Evolutionary conservation across 345 rosid species (phyloP), one percentile per base, ranked within the genome.

Genomic region (Corchorus olitorius): DNA sequence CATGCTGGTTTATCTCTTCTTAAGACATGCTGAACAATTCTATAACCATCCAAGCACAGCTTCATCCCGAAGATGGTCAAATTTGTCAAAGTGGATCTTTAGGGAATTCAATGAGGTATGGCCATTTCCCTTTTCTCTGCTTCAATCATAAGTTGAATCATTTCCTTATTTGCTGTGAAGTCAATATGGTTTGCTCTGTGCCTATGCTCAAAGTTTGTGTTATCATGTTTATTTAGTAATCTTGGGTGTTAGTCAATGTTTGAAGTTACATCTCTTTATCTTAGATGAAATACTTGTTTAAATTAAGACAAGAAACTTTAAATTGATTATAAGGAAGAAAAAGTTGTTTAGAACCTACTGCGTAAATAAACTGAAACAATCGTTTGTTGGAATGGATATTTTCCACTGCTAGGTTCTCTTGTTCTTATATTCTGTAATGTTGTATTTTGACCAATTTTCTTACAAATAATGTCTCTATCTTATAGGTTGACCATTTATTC

Each of bases 21-120:
- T 97, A 75, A 88, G 94, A 86, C 99, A 97, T 75, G 99, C 98
- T 73, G 99, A 94, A 79, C 98, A 97, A 78, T 92, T 97, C 73
- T 97, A 92, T 82, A 89, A 97, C 84, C 97, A 94, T 87, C 98
- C 99, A 46, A 91, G 93, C 83, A 91, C 98, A 10, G 99, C 99
- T 78, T 94, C 96, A 27, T 94, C 98, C 77, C 89, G 90, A 78
- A 89, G 98, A 86, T 94, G 99, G 99, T 97, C 98, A 74, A 97
- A 97, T 87, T 85, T 94, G 86, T 91, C 99, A 60, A 92, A 82
- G 71, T 97, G 99, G 99, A 90, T 92, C 65, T 91, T 89, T 81
- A 89, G 99, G 86, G 99, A 97, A 85, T 97, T 90, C 79, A 94
- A 94, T 76, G 98, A 97, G 98, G 99, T 94, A 88, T 35, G 49